These are phyloP conservation scores for Gelatoporia subvermispora DNA, from an alignment of 768 basidiomycete species.

Conservation along the genomic window DNA sequence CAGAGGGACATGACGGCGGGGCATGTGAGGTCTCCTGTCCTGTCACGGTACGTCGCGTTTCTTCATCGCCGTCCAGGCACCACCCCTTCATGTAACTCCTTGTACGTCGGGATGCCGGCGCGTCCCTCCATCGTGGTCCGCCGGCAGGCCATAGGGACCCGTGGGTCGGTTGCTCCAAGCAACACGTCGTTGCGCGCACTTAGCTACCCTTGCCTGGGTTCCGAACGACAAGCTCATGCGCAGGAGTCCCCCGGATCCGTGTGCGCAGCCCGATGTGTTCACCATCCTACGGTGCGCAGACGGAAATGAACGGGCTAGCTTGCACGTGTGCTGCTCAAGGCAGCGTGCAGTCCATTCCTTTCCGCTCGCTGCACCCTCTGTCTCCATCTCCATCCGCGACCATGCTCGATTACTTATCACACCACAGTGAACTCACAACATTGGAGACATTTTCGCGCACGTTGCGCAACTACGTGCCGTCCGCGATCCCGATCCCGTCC, in stretches of 20 bases:
- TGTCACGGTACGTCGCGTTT: constrained; percentile 18
- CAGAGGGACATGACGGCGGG: constrained; percentile 8
- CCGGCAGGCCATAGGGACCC: background rate
- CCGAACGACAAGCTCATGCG: background rate
- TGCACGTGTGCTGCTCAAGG: background rate
- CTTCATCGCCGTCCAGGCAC: background rate
- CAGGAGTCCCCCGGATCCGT: background rate
- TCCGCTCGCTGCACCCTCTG: background rate
- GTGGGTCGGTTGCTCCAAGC: background rate
- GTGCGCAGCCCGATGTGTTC: background rate
- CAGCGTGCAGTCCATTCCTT: background rate
- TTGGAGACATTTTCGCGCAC: constrained; percentile 49
- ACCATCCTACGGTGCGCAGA: background rate
- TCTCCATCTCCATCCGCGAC: background rate
- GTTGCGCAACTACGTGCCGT: constrained; percentile 50
- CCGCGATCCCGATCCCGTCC: constrained; percentile 44
- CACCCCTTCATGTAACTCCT: background rate
- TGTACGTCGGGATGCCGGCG: background rate
- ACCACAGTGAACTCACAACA: constrained; percentile 41
- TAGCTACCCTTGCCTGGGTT: background rate
- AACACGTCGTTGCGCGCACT: background rate
- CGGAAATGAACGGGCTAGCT: background rate
- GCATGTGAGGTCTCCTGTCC: constrained; percentile 18
- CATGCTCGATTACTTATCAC: background rate
- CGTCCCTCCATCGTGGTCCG: background rate